Base-by-base conservation (phyloP, 2,329 filamentous ascomycete genomes). In the Alternaria sp. region DNA sequence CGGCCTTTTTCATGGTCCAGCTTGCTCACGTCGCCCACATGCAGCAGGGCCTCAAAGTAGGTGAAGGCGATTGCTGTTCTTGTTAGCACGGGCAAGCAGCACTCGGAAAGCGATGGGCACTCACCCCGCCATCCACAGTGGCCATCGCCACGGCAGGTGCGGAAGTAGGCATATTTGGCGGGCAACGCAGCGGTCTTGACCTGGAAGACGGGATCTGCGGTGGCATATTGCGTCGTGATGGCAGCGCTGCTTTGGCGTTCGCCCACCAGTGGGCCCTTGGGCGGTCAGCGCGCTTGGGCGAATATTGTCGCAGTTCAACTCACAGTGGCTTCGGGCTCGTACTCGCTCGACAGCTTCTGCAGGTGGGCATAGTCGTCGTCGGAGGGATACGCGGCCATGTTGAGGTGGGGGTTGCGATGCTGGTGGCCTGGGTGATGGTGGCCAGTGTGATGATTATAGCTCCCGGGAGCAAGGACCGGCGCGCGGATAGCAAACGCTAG, bases 61-160 rank as follows among this genome's bases (percentile, higher is more conserved):
- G 90, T 90, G 80, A 97, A 99, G 23, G 90, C 93, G 77, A 97
- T 91, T 55, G 95, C 96, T 98, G 79, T 36, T 59, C 15, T 26
- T 51, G 13, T 83, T 61, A 82, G 74, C 65, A 61, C 30, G 59
- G 47, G 60, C 54, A 59, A 63, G 28, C 44, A 40, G 55, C 52
- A 44, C 17, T 3, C 52, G 19, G n/a, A 46, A 28, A 26, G 44
- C 51, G 32, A 43, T 50, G 57, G 57, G 68, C 67, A 70, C 90
- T 84, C 86, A 97, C 95, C 96, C 90, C 95, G 89, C 95, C 96
- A 98, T 74, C 95, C 96, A 81, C 96, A 98, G 78, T 97, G 96
- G 62, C 96, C 96, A 82, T 98, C 95, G 57, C 96, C 95, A 80
- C 91, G 90, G 78, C 97, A 89, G 11, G 90, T 90, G 59, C 96